Evolutionary conservation across 495 filamentous ascomycete genomes (phyloP), one percentile per base, ranked within the genome.

Genomic region (Lasiosphaeria miniovina): DNA sequence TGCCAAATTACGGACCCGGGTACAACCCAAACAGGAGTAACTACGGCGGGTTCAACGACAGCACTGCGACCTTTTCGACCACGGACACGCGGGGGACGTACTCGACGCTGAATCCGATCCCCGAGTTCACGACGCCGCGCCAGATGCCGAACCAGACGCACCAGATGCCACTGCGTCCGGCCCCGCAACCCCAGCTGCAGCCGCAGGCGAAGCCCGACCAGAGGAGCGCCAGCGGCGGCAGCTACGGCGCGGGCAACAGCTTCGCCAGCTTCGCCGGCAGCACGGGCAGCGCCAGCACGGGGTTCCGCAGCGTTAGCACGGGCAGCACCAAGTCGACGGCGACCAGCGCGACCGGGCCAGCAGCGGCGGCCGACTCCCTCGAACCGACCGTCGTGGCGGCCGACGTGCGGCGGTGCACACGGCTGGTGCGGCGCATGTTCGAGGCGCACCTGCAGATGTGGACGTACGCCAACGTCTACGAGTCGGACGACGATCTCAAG

Each of bases 391-490:
- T 61, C 31, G 43, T 60, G 36, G 51, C 60, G 2, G 31, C 57
- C 53, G 64, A 66, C 17, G 58, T 66, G 5, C 62, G 57, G 46
- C 58, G 59, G 38, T 59, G 52, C 50, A 65, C 59, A 36, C 56
- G 54, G 49, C 65, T 67, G 11, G 24, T 67, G 0, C 55, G 65
- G 0, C 7, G 45, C 0, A 57, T 67, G n/a, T 67, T 65, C 50
- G 55, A 61, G 38, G 51, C 63, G 8, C 53, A 50, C 9, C 48
- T 68, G 1, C 36, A 61, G 49, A 52, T 54, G 34, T 68, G 65
- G 65, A 36, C 63, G 3, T 31, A 55, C 14, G 11, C 31, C 24
- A 35, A 54, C 40, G 40, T 58, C 0, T 58, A 68, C 57, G 51
- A 35, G 36, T 43, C 60, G 0, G 58, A 60, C 35, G 52, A 56